Base-by-base conservation (phyloP, 2,329 filamentous ascomycete genomes). In the Myotisia sp. region DNA sequence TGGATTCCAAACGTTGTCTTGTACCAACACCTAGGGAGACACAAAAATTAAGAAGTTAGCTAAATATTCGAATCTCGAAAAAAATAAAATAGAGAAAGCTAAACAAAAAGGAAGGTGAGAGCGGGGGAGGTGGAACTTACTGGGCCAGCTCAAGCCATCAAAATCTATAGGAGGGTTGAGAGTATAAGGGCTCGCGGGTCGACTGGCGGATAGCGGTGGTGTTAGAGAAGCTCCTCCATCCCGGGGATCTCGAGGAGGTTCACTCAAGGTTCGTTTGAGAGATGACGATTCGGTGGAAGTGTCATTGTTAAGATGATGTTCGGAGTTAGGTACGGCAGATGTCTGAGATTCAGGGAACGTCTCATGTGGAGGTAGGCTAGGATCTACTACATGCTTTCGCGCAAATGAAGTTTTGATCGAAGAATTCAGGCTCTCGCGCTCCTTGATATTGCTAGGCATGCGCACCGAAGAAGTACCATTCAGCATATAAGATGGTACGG, bases 391-490 rank as follows among this genome's bases (percentile, higher is more conserved):
- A 14, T 24, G 29, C 19, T 32, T 32, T 17, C 59, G 60, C 20
- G 59, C 59, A 51, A 71, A 72, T 9, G 71, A 74, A 5, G 64
- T 65, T 44, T 67, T 58, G 39, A 77, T 76, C 16, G 72, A 69
- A 12, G 69, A 63, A 45, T 65, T 68, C 35, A 75, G 61, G 37
- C 56, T 67, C 34, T 76, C 70, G 20, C 70, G 59, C 47, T 76
- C 71, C 44, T 64, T 60, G 27, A 59, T 60, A 48, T 67, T 58
- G 10, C 60, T 59, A 7, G 61, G 56, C 12, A 61, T 55, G 29
- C 68, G 59, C 21, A 71, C 61, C 29, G 69, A 64, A 34, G 62
- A 65, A 37, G 60, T 58, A 34, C 68, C 70, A 50, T 75, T 74
- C 31, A 67, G 46, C 38, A 76, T 56, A 52, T 74, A 64, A 32